Conservation (phyloP, 1,284 basidiomycete species). For the Cutaneotrichosporon cutaneum region DNA sequence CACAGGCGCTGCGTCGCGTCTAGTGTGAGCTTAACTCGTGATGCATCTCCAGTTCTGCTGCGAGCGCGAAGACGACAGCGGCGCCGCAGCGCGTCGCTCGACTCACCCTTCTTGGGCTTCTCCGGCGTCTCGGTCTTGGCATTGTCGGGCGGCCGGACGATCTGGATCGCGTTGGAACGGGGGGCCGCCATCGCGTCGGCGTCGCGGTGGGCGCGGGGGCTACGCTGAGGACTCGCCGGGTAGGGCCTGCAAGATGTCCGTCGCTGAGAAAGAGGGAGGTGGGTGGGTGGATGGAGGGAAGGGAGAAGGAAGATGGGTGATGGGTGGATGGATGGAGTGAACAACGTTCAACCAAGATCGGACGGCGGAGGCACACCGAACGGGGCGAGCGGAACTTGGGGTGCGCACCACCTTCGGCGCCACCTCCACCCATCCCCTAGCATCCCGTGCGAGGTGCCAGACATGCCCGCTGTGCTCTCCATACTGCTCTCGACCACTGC, state of each 20-base stretch:
- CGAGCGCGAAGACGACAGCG: no score
- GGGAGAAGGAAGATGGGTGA: neutral
- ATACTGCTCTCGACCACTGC: neutral
- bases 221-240: neutral
- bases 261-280: neutral
- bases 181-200: slow-evolving; percentile 25
- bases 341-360: neutral
- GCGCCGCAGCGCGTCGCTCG: no score
- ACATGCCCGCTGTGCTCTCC: neutral
- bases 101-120: slow-evolving; percentile 26
- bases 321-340: neutral
- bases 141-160: slow-evolving; percentile 55
- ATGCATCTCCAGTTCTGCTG: neutral
- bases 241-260: neutral
- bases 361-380: neutral
- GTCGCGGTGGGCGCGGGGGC: neutral
- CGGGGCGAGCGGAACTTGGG: neutral
- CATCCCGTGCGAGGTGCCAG: neutral
- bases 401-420: neutral
- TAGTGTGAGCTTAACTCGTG: slow-evolving; percentile 5
- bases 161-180: slow-evolving; percentile 61
- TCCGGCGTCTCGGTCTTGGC: slow-evolving; percentile 23
- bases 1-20: slow-evolving; percentile 66
- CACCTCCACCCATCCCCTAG: neutral
- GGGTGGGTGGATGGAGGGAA: neutral